Evolutionary conservation across 1,284 basidiomycete species (phyloP), one percentile per base, ranked within the genome.

Genomic region (Inonotus hispidus): DNA sequence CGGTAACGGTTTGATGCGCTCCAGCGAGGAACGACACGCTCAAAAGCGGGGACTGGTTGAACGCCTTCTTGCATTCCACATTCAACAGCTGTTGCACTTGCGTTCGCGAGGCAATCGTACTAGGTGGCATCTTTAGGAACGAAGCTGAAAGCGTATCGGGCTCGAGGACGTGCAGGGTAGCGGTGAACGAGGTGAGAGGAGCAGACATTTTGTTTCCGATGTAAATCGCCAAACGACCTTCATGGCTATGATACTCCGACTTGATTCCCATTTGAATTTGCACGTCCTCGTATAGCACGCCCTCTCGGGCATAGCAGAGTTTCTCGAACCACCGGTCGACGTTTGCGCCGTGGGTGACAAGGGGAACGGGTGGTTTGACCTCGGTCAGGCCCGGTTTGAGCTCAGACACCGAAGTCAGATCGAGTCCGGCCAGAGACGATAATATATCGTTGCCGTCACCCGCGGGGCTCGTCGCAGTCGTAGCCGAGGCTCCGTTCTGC

Each of bases 261-360:
- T 99, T 99, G 78, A 99, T 75, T 29, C 96, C 97, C 64, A 99
- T 87, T 72, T 98, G 96, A 38, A 99, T 83, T 73, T 96, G 92
- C 14, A 91, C 84, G 69, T 99, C 97, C 72, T 99, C 97, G 74
- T 93, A 99, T 16, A 99, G 81, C 25, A 99, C 87, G 52, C 97
- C 97, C 66, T 99, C 96, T 23, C 82, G 74, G 37, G 77, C 80
- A 72, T 88, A 93, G 1, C 83, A 87, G 35, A 98, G 80, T 65
- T 94, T 92, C 66, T 93, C 88, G 68, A 93, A 92, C 92, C 93
- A 95, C 68, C 90, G 88, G 59, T 94, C 92, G 49, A 95, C 80
- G 68, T 87, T 85, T 19, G 86, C 81, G 14, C 83, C 88, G 14
- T 79, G 73, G 2, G 84, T 86, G 46, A 93, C 72, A 65, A 79